phyloP scores from a whole-genome alignment of 495 filamentous ascomycete genomes.

The Parachaetomium inaequale region DNA sequence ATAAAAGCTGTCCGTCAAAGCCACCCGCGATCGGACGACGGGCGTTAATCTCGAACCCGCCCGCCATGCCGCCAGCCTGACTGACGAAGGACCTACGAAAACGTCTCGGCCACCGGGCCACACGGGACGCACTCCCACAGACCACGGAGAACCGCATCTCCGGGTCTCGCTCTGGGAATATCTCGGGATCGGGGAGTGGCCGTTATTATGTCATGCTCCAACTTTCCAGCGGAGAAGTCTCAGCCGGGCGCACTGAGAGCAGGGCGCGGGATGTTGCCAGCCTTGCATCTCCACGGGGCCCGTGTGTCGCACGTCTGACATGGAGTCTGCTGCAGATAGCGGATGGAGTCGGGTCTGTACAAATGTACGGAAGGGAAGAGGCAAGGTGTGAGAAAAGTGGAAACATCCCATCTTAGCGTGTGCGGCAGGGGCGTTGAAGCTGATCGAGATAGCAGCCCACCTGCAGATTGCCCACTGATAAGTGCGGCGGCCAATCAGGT shows the following conservation, averaged over 20 bases:
- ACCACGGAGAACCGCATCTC: slow-evolving; percentile 3
- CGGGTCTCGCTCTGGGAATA: not conserved
- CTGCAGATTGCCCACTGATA: slow-evolving; percentile 15
- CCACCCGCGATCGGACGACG: not conserved
- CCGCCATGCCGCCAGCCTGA: not conserved
- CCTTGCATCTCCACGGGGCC: slow-evolving; percentile 16
- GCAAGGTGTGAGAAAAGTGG: not conserved
- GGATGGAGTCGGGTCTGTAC: not conserved
- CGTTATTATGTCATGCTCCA: not conserved
- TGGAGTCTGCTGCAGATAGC: not conserved
- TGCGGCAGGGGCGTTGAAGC: not conserved
- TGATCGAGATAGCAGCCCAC: slow-evolving; percentile 15
- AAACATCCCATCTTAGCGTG: not conserved
- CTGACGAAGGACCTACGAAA: not conserved
- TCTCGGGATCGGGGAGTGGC: not conserved
- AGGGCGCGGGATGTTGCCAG: slow-evolving; percentile 12
- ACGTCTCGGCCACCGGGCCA: not conserved
- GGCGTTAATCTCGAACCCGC: not conserved
- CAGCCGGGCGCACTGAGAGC: not conserved
- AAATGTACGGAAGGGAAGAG: too few relatives aligned
- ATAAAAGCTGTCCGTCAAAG: not conserved
- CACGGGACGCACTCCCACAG: not conserved
- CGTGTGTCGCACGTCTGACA: slow-evolving; percentile 1
- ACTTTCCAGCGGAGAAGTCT: slow-evolving; percentile 11
- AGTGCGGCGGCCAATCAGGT: slow-evolving; percentile 15